Base-by-base conservation (phyloP, 2,329 filamentous ascomycete genomes). In the Beauveria asiatica region DNA sequence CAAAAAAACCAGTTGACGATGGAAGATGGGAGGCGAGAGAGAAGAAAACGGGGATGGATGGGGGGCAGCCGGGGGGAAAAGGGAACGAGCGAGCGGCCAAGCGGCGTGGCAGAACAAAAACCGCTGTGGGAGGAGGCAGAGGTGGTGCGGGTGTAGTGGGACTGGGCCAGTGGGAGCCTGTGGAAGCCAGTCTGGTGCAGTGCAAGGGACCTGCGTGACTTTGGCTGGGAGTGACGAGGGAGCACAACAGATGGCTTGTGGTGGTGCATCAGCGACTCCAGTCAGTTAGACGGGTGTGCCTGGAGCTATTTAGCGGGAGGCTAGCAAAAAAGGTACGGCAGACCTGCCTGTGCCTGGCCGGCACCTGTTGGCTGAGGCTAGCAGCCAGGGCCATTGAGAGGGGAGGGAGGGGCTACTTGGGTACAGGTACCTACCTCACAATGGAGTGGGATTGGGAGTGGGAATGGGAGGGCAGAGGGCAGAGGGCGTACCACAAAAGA, bases 11-110 rank as follows among this genome's bases (percentile, higher is more conserved):
- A 67, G 69, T 66, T 66, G 68, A 64, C 64, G 70, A 70, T 68
- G 68, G 66, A 58, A 65, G 68, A 66, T 68, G 70, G 69, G 68
- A 69, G 70, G 69, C 68, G 69, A 62, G 66, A 63, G 11, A 66
- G 66, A 65, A 69, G 70, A 73, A 69, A 67, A 67, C 69, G 70
- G 71, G 68, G 67, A 69, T 68, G 55, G 64, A 45, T 49, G 56
- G 66, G 66, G 68, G 65, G 71, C 67, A 65, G 69, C 70, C 69
- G 66, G 70, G 70, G 69, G 70, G 68, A 73, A 71, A 70, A 70
- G 72, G 69, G 68, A 67, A 66, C 39, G n/a, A 33, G 30, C 23
- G 46, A 19, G 17, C 27, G 30, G 30, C 30, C 30, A 33, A 42
- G 51, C 51, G 33, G 50, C 16, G 46, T 27, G 45, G 44, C 25